Evolutionary conservation across 2,329 filamentous ascomycete species (phyloP).

Genomic region (Pseudovirgaria hyperparasitica): DNA sequence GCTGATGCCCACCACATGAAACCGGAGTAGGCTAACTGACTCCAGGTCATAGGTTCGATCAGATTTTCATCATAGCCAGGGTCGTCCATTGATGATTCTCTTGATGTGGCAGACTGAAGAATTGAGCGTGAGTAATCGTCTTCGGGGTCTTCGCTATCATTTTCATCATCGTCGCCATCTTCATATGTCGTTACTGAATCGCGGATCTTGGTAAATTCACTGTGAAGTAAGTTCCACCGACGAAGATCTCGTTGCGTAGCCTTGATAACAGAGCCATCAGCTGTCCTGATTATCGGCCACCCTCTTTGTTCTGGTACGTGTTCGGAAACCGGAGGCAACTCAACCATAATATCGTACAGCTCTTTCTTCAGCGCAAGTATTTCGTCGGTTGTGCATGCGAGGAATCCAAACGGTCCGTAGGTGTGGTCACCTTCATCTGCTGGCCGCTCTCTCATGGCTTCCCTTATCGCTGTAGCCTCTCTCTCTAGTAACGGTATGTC

Average conservation of each 20-base stretch:
- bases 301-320: constrained; percentile 39
- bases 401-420: constrained; percentile 49
- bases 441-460: constrained; percentile 14
- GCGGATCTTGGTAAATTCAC: constrained; percentile 21
- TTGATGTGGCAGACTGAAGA: constrained; percentile 1
- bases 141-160: constrained; percentile 24
- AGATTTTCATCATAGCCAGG: constrained; percentile 24
- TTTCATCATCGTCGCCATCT: constrained; percentile 16
- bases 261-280: constrained; percentile 52
- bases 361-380: constrained; percentile 77
- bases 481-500: constrained; percentile 71
- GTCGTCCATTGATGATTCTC: background rate
- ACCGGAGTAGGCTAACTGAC: constrained; percentile 63
- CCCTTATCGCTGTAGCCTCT: constrained; percentile 39
- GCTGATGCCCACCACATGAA: constrained; percentile 90
- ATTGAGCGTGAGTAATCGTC: no score
- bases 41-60: constrained; percentile 49
- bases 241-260: constrained; percentile 85
- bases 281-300: constrained; percentile 65
- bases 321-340: constrained; percentile 55
- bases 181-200: constrained; percentile 14
- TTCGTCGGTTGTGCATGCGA: constrained; percentile 91
- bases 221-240: constrained; percentile 40
- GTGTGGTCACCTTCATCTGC: constrained; percentile 32
- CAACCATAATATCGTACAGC: constrained; percentile 82